phyloP scores from a whole-genome alignment of 306 rosid genomes.

The Dryas octopetala region DNA sequence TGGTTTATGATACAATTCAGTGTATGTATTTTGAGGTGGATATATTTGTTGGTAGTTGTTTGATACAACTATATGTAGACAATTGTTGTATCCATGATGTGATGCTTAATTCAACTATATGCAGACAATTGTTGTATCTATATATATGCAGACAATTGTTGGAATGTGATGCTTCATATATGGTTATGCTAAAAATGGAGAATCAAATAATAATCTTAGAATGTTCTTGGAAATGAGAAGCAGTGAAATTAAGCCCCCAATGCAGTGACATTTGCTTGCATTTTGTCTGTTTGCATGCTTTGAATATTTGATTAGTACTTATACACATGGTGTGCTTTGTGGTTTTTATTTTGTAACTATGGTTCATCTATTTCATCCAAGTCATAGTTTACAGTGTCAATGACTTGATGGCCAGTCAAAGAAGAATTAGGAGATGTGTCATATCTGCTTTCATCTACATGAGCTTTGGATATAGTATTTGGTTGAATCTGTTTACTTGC shows the following conservation, averaged over 20 bases:
- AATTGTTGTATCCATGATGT: constrained; percentile 58
- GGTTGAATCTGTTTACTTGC: background rate
- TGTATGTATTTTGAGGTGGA: constrained; percentile 56
- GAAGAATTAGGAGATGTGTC: background rate
- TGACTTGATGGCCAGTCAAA: background rate
- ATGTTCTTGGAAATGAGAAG: constrained; percentile 56
- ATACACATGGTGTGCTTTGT: too few species aligned
- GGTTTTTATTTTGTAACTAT: too few species aligned
- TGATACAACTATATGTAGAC: constrained; percentile 66
- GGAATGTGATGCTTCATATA: constrained; percentile 74
- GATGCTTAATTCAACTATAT: constrained; percentile 33
- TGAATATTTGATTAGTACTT: too few species aligned
- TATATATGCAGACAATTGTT: constrained; percentile 40
- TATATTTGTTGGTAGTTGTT: constrained; percentile 67
- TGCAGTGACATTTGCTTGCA: constrained; percentile 58
- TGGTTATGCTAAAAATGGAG: constrained; percentile 62
- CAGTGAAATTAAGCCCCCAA: constrained; percentile 36
- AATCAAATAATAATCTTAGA: constrained; percentile 38
- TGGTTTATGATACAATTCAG: constrained; percentile 43
- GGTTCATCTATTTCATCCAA: background rate
- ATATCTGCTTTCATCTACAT: background rate
- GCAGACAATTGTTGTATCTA: too few species aligned
- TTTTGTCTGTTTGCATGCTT: constrained; percentile 44
- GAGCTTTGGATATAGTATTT: background rate
- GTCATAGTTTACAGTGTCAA: background rate